Conservation (phyloP, 345 rosid species). For the Trapa incisa region DNA sequence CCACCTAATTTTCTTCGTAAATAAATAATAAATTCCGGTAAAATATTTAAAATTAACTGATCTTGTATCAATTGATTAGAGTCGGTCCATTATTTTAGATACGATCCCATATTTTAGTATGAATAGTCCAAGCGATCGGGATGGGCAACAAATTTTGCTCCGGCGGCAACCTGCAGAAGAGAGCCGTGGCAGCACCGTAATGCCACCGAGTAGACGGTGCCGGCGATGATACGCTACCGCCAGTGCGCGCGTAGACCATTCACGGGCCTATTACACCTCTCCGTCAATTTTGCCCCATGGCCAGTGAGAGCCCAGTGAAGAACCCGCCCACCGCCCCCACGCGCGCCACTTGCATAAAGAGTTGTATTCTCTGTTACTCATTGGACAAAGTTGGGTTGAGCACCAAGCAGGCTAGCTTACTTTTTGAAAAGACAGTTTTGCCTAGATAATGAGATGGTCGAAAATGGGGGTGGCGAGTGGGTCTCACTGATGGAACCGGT, state of each 20-base stretch:
- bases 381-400: too few species aligned
- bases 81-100: too few species aligned
- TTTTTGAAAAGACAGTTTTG: neutral
- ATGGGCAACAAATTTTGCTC: too few species aligned
- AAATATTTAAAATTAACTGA: too few species aligned
- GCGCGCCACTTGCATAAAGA: too few species aligned
- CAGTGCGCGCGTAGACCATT: neutral
- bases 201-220: constrained; percentile 11
- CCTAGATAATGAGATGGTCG: neutral
- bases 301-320: neutral
- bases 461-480: constrained; percentile 1
- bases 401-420: neutral
- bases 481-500: neutral
- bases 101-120: too few species aligned
- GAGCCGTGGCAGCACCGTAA: constrained; percentile 61
- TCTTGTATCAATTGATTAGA: too few species aligned
- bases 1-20: too few species aligned
- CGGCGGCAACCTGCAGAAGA: constrained; percentile 8
- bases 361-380: too few species aligned
- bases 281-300: neutral
- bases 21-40: too few species aligned
- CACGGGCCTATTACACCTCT: constrained; percentile 1
- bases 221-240: neutral
- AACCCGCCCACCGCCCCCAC: too few species aligned
- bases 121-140: too few species aligned